Base-by-base conservation (phyloP, 768 basidiomycete species). In the Inosperma sp. region DNA sequence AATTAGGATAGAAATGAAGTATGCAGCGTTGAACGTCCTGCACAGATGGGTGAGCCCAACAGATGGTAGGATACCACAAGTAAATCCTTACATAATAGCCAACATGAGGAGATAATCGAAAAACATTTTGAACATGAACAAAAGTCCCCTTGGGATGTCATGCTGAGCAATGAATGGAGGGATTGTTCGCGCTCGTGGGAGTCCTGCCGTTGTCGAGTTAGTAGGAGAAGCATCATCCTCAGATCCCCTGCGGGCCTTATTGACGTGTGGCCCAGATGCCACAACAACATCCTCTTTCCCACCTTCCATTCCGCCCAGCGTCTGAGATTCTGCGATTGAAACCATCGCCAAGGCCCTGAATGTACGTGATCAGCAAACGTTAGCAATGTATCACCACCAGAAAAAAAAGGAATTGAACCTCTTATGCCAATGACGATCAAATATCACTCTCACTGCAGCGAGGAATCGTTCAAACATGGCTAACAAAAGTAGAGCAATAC, bases 21-120 rank as follows among this genome's bases (percentile, higher is more conserved):
- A 94, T 22, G 80, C 84, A 4, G 77, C 84, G 57, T 92, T 83
- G 68, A 87, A 93, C 5, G 87, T 87, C 93, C 91, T 94, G 17
- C 7, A 34, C 37, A 54, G 4, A 25, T 31, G 46, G 33, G 36
- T 39, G 40, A 30, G 39, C 47, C 27, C 26, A 43, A 21, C 16
- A 12, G 33, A 46, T 31, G 40, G 17, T 13, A 30, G 49, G 35
- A 16, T 47, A n/a, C n/a, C 30, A 21, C 21, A 27, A 42, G n/a
- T 16, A 21, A 21, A 9, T 36, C 65, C 83, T 67, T 66, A 90
- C 88, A 92, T 91, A 59, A 88, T 75, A 7, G 79, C 81, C 62
- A 92, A 65, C 92, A 95, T 94, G 50, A 94, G 76, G 4, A 73
- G 56, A 57, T 89, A 94, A 21, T 68, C 69, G 17, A 93, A 59